Percentiles rank a stretch among this genome's conserved stretches.
These are phyloP conservation scores for Lentinula lateritia DNA, from an alignment of 768 basidiomycete species.

Conservation along the genomic window DNA sequence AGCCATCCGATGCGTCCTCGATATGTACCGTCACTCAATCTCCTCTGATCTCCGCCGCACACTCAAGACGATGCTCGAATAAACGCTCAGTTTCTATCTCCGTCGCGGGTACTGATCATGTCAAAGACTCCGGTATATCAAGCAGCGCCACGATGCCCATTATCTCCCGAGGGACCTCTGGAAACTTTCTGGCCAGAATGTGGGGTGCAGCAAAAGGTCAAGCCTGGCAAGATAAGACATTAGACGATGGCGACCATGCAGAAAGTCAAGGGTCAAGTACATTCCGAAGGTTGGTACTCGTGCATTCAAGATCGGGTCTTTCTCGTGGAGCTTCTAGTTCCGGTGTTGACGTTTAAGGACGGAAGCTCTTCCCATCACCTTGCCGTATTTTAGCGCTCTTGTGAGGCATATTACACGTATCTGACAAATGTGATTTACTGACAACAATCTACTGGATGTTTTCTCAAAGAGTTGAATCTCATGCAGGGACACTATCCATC, in stretches of 20 bases:
- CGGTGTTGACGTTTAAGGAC: background rate
- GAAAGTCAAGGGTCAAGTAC: slow-evolving; percentile 16
- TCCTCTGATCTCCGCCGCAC: slow-evolving; percentile 10
- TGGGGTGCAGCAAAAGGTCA: slow-evolving; percentile 56
- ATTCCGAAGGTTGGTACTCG: slow-evolving; percentile 24
- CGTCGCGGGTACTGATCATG: background rate
- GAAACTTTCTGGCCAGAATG: slow-evolving; percentile 66
- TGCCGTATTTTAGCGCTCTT: background rate
- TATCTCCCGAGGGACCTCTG: slow-evolving; percentile 26
- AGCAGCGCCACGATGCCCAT: slow-evolving; percentile 36
- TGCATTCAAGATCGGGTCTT: slow-evolving; percentile 18
- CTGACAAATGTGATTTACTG: background rate
- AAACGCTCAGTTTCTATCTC: slow-evolving; percentile 23
- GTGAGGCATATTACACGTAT: background rate
- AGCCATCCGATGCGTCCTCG: slow-evolving; percentile 47
- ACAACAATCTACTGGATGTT: background rate
- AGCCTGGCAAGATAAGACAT: slow-evolving; percentile 18
- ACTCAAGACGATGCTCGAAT: slow-evolving; percentile 8
- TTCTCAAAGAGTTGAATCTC: background rate
- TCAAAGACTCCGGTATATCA: slow-evolving; percentile 8
- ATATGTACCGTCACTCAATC: slow-evolving; percentile 39
- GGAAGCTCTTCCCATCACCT: background rate
- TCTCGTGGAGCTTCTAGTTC: slow-evolving; percentile 2
- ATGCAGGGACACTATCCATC: background rate
- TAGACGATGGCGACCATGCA: slow-evolving; percentile 9